Evolutionary conservation across 2,329 filamentous ascomycete species (phyloP).

Genomic region (Neofusicoccum kwambonambiense): DNA sequence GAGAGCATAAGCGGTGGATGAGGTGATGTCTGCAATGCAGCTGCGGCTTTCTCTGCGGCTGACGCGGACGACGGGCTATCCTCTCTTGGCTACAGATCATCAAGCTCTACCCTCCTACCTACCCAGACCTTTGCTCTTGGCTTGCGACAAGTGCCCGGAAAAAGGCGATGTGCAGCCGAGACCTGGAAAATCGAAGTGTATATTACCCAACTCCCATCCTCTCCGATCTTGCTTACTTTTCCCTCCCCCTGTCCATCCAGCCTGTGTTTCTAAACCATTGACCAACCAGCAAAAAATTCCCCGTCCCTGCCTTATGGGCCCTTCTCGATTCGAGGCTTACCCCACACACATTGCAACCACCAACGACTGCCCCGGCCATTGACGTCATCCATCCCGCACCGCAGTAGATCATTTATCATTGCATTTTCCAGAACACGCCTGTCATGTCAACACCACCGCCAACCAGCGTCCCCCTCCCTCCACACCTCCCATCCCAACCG

Average conservation of each 20-base stretch:
- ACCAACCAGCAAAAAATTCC: background rate
- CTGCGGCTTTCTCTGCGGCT: background rate
- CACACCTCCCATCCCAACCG: background rate
- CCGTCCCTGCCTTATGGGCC: background rate
- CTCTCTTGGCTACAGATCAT: constrained; percentile 4
- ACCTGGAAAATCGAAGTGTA: background rate
- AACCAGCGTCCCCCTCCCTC: background rate
- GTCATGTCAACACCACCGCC: background rate
- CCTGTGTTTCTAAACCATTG: background rate
- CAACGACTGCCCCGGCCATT: background rate
- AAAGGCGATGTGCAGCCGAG: background rate
- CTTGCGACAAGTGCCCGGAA: constrained; percentile 1
- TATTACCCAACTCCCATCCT: background rate
- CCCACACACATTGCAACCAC: background rate
- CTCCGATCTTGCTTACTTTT: background rate
- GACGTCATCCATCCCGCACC: constrained; percentile 13
- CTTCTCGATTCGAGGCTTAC: background rate
- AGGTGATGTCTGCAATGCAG: constrained; percentile 1
- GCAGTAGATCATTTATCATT: background rate
- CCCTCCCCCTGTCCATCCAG: background rate
- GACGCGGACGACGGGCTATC: background rate
- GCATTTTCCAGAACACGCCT: background rate
- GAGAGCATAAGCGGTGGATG: constrained; percentile 1
- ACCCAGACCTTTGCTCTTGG: background rate
- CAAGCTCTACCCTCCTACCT: background rate